Percentiles rank a stretch among this genome's conserved stretches.
phyloP scores from a whole-genome alignment of 2,329 filamentous ascomycete genomes.

The Epichloe amarillans region DNA sequence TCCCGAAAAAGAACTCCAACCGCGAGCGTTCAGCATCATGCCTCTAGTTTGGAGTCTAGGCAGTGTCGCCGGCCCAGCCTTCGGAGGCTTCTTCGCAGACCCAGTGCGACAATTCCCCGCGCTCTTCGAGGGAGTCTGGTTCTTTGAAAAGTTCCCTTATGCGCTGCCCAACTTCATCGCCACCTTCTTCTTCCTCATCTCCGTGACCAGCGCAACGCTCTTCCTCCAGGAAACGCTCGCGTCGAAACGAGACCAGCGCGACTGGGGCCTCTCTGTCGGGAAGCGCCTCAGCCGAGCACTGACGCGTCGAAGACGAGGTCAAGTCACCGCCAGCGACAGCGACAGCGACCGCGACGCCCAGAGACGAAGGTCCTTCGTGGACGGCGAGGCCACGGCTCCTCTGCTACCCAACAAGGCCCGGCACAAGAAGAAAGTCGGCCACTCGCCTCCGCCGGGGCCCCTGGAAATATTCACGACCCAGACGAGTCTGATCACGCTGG shows the following conservation, averaged over 20 bases:
- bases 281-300: constrained; percentile 43
- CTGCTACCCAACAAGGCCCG: constrained; percentile 29
- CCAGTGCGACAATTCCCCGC: constrained; percentile 62
- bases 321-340: background rate
- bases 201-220: constrained; percentile 57
- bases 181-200: constrained; percentile 63
- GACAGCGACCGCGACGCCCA: constrained; percentile 2
- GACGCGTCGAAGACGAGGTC: constrained; percentile 7
- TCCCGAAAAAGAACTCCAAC: constrained; percentile 73
- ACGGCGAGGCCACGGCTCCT: constrained; percentile 43
- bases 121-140: constrained; percentile 51
- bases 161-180: constrained; percentile 71
- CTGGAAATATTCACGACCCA: constrained; percentile 60
- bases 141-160: constrained; percentile 71
- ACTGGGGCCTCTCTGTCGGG: constrained; percentile 67
- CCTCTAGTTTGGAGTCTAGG: constrained; percentile 81
- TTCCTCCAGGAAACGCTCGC: constrained; percentile 84
- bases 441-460: constrained; percentile 25
- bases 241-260: constrained; percentile 50
- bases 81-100: constrained; percentile 77
- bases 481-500: constrained; percentile 58
- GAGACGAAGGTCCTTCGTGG: constrained; percentile 35
- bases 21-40: constrained; percentile 85
- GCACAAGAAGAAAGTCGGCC: constrained; percentile 12
- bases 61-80: constrained; percentile 72